phyloP scores from a whole-genome alignment of 768 basidiomycete genomes.

The Clavulina sp. region DNA sequence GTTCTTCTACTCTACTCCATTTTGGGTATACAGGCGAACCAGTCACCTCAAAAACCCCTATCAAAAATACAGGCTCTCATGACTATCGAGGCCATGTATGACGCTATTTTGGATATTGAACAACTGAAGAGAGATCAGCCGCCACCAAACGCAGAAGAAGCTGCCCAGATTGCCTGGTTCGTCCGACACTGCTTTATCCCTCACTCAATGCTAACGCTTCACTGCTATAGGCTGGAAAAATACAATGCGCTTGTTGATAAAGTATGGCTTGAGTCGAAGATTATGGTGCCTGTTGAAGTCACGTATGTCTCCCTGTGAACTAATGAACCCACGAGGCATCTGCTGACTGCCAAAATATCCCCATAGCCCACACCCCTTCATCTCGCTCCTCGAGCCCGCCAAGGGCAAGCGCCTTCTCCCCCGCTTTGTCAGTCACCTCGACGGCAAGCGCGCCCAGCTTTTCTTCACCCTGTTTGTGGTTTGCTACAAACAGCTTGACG shows the following conservation, averaged over 20 bases:
- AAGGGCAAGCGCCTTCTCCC: slow-evolving; percentile 92
- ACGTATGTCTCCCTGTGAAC: slow-evolving; percentile 37
- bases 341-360: not conserved
- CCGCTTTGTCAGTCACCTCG: slow-evolving; percentile 70
- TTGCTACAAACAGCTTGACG: slow-evolving; percentile 87
- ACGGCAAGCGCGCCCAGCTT: slow-evolving; percentile 62
- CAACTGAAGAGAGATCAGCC: slow-evolving; percentile 71
- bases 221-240: slow-evolving; percentile 17
- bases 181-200: not conserved
- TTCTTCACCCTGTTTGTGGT: slow-evolving; percentile 83
- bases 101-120: slow-evolving; percentile 66
- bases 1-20: not conserved
- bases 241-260: slow-evolving; percentile 42
- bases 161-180: slow-evolving; percentile 14
- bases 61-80: slow-evolving; percentile 60
- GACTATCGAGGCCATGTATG: slow-evolving; percentile 72
- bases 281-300: slow-evolving; percentile 86
- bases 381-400: slow-evolving; percentile 68
- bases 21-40: not conserved
- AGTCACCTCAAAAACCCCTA: slow-evolving; percentile 32
- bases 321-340: not conserved
- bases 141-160: slow-evolving; percentile 33
- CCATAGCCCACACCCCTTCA: slow-evolving; percentile 91
- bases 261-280: slow-evolving; percentile 65
- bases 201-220: not conserved